These are phyloP conservation scores for Penicillium sp. DNA, from an alignment of 2,329 filamentous ascomycete species.

Conservation along the genomic window DNA sequence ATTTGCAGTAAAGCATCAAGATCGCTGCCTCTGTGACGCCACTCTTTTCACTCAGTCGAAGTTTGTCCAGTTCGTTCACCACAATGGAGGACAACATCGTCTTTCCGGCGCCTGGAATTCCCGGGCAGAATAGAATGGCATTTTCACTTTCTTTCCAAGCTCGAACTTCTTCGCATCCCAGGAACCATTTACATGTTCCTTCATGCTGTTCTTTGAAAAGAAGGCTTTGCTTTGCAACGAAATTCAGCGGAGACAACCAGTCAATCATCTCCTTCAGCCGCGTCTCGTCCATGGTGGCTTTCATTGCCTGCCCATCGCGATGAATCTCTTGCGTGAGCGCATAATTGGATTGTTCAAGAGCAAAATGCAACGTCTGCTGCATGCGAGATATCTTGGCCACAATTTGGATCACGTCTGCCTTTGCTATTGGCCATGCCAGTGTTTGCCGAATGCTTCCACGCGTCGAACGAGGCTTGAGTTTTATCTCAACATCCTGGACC, in stretches of 20 bases:
- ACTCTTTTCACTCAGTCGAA: constrained; percentile 9
- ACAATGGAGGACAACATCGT: constrained; percentile 11
- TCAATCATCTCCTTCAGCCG: constrained; percentile 12
- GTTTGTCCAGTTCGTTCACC: constrained; percentile 12
- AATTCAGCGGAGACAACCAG: constrained; percentile 13
- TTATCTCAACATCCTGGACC: constrained; percentile 20
- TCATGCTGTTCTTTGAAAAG: constrained; percentile 14
- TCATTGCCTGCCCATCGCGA: constrained; percentile 8
- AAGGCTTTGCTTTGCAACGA: constrained; percentile 10
- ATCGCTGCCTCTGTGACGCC: constrained; percentile 18
- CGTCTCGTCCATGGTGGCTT: constrained; percentile 7
- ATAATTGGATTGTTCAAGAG: constrained; percentile 6
- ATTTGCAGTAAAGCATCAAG: constrained; percentile 27
- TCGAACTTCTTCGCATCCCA: constrained; percentile 9
- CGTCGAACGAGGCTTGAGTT: constrained; percentile 9
- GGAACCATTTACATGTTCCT: constrained; percentile 14
- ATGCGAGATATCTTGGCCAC: constrained; percentile 1
- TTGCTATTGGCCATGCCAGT: constrained; percentile 9
- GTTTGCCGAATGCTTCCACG: constrained; percentile 5
- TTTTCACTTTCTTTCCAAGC: constrained; percentile 6
- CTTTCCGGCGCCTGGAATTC: constrained; percentile 11
- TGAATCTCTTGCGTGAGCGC: constrained; percentile 11
- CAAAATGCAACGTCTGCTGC: constrained; percentile 11
- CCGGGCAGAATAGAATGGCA: constrained; percentile 10
- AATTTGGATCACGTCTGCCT: constrained; percentile 9